Base-by-base conservation (phyloP, 805 yeast species). In the Ogataea degrootiae region DNA sequence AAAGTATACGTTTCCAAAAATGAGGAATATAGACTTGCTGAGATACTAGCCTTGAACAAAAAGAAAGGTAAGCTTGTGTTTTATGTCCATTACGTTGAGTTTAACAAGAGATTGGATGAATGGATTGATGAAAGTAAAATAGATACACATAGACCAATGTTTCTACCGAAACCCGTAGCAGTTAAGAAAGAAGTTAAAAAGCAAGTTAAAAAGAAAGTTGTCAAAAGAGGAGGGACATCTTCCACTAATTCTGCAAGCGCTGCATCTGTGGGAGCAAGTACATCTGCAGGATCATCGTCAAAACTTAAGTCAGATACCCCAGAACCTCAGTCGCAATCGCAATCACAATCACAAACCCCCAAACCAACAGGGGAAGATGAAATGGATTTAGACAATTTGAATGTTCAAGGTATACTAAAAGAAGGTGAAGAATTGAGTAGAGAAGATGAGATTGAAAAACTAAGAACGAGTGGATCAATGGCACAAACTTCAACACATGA, bases 381-480 rank as follows among this genome's bases (percentile, higher is more conserved):
- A 47, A 79, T 89, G 86, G 96, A 88, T 66, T 73, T 89, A 54
- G 97, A 87, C 57, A 73, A 86, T 60, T 73, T 88, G 57, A 83
- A 88, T 59, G 96, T 90, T 6, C 96, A 90, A 65, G 96, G 96
- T 16, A 60, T 84, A 31, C 62, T 59, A 6, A 68, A 80, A 46
- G 82, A 79, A 17, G 81, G 82, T 12, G 91, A 86, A 53, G 88
- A 83, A 48, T 77, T 87, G 39, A 82, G 87, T 35, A 73, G 97
- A 48, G 97, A 90, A 59, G 96, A 89, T 56, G 99, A 94, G 66
- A 85, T 94, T 55, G 89, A 92, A 62, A 88, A 87, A 62, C 74
- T 94, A 47, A 76, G 98, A 56, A 90, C 96, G 0, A 76, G 95
- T n/a, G 99, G 99, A 2, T 91, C 98, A 0, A 94, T 94, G 98